These are phyloP conservation scores for Nemania sp. DNA, from an alignment of 2,329 filamentous ascomycete genomes.

Conservation along the genomic window DNA sequence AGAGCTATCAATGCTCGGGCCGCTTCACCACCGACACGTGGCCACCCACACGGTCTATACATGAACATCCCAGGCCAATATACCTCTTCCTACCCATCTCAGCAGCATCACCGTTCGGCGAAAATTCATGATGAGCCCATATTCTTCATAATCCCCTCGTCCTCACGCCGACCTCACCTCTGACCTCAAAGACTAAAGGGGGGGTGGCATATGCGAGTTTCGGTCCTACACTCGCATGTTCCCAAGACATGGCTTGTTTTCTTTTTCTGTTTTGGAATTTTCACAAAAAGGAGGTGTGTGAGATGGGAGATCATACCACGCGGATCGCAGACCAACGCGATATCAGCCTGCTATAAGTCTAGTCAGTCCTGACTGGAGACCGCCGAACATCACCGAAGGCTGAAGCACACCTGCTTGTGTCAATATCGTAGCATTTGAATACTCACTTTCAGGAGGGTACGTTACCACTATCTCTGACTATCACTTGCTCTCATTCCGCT, in stretches of 20 bases:
- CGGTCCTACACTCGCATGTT: constrained; percentile 29
- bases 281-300: no score
- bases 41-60: not conserved
- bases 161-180: not conserved
- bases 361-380: no score
- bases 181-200: not conserved
- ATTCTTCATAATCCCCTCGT: not conserved
- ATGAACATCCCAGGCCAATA: not conserved
- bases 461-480: no score
- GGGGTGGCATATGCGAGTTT: not conserved
- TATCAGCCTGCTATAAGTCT: not conserved
- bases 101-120: not conserved
- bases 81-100: not conserved
- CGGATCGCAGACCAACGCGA: no score
- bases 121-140: not conserved
- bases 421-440: no score
- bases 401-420: no score
- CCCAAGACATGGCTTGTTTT: constrained; percentile 26
- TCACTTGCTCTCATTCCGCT: no score
- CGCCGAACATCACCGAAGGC: no score
- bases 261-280: not conserved
- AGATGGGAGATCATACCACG: no score
- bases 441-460: no score
- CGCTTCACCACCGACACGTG: not conserved
- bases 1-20: no score